Conservation (phyloP, 495 filamentous ascomycete genomes). For the Penicillium coffeae region DNA sequence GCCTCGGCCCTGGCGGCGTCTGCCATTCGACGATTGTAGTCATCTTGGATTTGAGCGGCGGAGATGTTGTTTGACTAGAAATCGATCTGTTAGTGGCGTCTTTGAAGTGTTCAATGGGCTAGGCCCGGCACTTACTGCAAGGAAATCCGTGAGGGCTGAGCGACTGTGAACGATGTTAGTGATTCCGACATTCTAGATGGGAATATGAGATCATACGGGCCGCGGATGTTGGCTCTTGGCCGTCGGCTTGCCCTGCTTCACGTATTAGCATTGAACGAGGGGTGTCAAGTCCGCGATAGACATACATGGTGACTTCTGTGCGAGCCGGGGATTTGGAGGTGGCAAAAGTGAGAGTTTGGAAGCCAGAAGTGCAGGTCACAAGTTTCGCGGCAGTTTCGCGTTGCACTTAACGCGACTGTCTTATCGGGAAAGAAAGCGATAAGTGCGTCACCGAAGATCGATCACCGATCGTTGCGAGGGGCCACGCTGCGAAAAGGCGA, state of each 20-base stretch:
- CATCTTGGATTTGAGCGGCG: constrained; percentile 68
- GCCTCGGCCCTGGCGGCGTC: constrained; percentile 40
- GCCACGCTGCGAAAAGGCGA: background rate
- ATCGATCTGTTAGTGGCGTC: background rate
- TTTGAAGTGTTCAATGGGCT: background rate
- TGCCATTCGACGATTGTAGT: constrained; percentile 51
- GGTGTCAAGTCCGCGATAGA: background rate
- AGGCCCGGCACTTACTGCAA: constrained; percentile 53
- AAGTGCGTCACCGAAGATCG: background rate
- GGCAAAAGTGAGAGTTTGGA: background rate
- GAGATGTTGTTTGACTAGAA: constrained; percentile 80
- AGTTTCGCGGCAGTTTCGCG: constrained; percentile 44
- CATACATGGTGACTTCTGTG: constrained; percentile 1
- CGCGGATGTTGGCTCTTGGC: constrained; percentile 51
- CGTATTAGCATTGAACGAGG: background rate
- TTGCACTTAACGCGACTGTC: constrained; percentile 32
- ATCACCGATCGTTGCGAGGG: background rate
- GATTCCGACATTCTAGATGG: background rate
- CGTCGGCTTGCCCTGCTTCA: constrained; percentile 38
- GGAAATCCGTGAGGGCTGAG: constrained; percentile 77
- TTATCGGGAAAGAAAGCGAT: constrained; percentile 1
- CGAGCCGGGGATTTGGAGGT: constrained; percentile 4
- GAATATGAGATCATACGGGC: constrained; percentile 48
- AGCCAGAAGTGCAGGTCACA: constrained; percentile 26
- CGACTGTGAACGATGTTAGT: constrained; percentile 38